phyloP scores from a whole-genome alignment of 176 grass and related monocot genomes.

The Zoysia pacifica region DNA sequence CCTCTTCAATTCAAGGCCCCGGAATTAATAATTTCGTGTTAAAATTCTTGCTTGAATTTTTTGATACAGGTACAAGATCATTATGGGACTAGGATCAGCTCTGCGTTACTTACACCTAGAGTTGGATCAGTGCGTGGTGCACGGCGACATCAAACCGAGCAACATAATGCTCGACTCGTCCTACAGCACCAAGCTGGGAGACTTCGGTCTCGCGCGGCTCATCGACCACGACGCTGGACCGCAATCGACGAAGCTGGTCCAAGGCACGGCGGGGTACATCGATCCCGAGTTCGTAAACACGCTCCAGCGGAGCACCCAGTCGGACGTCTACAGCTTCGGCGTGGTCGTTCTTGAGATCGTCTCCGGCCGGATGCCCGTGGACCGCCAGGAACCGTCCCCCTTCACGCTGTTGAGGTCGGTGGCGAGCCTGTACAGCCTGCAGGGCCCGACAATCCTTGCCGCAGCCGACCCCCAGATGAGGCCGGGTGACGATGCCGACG shows the following conservation, averaged over 20 bases:
- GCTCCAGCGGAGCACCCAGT: not conserved
- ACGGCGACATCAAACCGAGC: slow-evolving; percentile 25
- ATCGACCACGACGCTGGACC: not conserved
- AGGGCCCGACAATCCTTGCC: not conserved
- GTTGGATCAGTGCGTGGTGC: not conserved
- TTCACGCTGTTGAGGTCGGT: slow-evolving; percentile 39
- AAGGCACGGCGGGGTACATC: slow-evolving; percentile 16
- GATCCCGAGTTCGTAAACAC: slow-evolving; percentile 13
- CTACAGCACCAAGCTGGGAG: not conserved
- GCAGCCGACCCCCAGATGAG: slow-evolving; percentile 39
- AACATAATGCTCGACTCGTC: slow-evolving; percentile 30
- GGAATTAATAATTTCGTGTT: no score
- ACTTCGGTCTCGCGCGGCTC: slow-evolving; percentile 13
- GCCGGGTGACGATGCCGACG: slow-evolving; percentile 25
- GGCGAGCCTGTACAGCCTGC: slow-evolving; percentile 28
- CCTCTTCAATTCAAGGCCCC: no score
- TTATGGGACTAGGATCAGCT: not conserved
- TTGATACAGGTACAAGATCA: not conserved
- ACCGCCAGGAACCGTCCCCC: not conserved
- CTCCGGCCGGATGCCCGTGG: slow-evolving; percentile 11
- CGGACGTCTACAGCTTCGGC: slow-evolving; percentile 41
- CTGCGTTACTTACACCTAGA: not conserved
- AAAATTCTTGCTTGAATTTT: not conserved
- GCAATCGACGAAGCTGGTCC: not conserved
- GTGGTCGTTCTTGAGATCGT: slow-evolving; percentile 23